phyloP scores from a whole-genome alignment of 129 eudicot genomes.

The Flaveria ramosissima region DNA sequence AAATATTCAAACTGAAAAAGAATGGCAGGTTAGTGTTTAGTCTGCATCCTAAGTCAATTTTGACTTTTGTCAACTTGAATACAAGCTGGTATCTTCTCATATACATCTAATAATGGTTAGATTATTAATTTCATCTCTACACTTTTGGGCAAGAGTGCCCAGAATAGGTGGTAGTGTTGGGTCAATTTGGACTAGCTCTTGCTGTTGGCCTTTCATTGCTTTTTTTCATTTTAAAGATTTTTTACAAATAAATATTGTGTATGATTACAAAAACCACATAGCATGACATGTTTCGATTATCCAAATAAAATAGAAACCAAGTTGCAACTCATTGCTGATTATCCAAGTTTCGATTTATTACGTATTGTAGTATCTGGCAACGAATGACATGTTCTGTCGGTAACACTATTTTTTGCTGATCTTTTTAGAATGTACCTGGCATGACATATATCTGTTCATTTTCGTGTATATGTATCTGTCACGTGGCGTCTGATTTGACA shows the following conservation, averaged over 20 bases:
- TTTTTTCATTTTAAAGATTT: neutral
- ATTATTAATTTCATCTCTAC: neutral
- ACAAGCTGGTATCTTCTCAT: neutral
- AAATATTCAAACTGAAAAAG: slow-evolving; percentile 72
- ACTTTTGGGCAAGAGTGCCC: neutral
- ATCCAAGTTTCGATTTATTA: neutral
- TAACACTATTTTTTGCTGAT: neutral
- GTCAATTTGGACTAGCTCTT: neutral
- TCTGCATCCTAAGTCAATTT: neutral
- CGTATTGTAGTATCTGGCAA: neutral
- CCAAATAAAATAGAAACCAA: too few species aligned
- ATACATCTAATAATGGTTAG: neutral
- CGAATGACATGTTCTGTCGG: neutral
- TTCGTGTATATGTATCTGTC: neutral
- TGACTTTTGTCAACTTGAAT: neutral
- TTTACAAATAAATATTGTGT: neutral
- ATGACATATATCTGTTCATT: neutral
- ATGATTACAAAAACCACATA: neutral
- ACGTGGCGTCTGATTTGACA: neutral
- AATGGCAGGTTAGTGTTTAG: slow-evolving; percentile 85
- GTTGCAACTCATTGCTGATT: slow-evolving; percentile 1
- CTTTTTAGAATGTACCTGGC: neutral
- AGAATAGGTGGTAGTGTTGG: slow-evolving; percentile 5
- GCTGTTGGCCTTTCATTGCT: neutral
- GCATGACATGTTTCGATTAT: too few species aligned